Conservation (phyloP, 2,329 filamentous ascomycete genomes). For the Chalaropsis thielavioides region DNA sequence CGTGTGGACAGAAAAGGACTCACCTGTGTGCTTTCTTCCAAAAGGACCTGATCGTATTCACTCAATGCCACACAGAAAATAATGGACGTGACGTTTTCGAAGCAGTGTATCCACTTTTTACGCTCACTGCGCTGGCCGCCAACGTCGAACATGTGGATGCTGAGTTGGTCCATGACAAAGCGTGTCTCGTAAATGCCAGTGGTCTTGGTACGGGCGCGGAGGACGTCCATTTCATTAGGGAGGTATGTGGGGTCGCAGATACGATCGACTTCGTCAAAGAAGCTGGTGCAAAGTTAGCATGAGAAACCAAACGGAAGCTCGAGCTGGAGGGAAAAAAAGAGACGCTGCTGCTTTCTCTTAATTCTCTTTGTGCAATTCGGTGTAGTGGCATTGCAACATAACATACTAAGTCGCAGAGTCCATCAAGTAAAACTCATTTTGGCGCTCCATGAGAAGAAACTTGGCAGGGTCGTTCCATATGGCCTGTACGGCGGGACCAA, state of each 20-base stretch:
- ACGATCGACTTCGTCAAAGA: slow-evolving; percentile 82
- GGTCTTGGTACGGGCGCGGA: slow-evolving; percentile 91
- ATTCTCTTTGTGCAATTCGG: too few relatives aligned
- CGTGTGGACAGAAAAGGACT: slow-evolving; percentile 12
- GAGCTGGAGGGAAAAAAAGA: not conserved
- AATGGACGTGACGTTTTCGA: slow-evolving; percentile 98
- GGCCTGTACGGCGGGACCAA: slow-evolving; percentile 69
- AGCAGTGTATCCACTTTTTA: slow-evolving; percentile 99
- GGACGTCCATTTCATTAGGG: slow-evolving; percentile 84
- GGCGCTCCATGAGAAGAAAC: slow-evolving; percentile 72
- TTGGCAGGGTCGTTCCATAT: slow-evolving; percentile 85
- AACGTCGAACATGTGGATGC: slow-evolving; percentile 99
- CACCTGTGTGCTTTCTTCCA: slow-evolving; percentile 96
- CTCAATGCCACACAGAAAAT: slow-evolving; percentile 97
- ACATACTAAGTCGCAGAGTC: slow-evolving; percentile 95
- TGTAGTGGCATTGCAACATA: slow-evolving; percentile 27
- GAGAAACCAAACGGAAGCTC: not conserved
- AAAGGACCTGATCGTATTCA: slow-evolving; percentile 92
- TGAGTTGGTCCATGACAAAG: slow-evolving; percentile 96
- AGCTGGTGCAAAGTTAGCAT: slow-evolving; percentile 41
- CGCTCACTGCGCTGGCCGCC: slow-evolving; percentile 92
- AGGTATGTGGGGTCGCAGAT: slow-evolving; percentile 78
- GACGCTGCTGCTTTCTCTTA: too few relatives aligned
- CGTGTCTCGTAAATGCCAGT: slow-evolving; percentile 98
- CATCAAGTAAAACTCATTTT: slow-evolving; percentile 98